Evolutionary conservation across 306 rosid genomes (phyloP), one percentile per base, ranked within the genome.

Genomic region (Albizia julibrissin): DNA sequence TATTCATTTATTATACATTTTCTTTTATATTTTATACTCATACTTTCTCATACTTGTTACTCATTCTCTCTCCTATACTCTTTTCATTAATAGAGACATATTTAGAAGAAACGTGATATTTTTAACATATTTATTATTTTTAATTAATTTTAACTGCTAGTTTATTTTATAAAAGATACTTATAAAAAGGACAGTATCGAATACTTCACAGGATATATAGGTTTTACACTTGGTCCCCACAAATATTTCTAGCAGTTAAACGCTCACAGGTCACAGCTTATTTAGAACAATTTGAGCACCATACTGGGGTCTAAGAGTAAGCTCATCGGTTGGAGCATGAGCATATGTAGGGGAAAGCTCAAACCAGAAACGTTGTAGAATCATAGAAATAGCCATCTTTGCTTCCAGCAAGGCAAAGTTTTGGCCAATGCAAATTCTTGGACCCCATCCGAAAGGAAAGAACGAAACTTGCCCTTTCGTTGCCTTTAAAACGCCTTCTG

Each of bases 371-470:
- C 22, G 76, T 74, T 83, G 90, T 24, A 87, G 73, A 72, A 87
- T 80, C 83, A 87, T 22, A 40, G 88, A 46, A 43, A 87, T 2
- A 72, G 72, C 85, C 78, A 82, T 59, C 46, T 87, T 85, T 54
- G 83, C 87, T 82, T 87, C 90, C 40, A 82, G 29, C 58, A 82
- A 0, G 13, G 90, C 40, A 72, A 87, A 92, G 72, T 86, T 90
- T 80, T 87, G 91, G 12, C 91, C 94, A 11, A 92, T 84, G 87
- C 92, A 92, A 6, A 87, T 80, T 52, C 97, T 74, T 34, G 91
- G 94, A 76, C 91, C 97, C 81, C 91, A 70, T 21, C 97, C 91
- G 59, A 92, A 92, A 0, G 97, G 94, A n/a, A 90, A 61, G 80
- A 80, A 89, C 8, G 84, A 74, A 37, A 43, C 29, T 84, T 4